Conservation (phyloP, 2,329 filamentous ascomycete genomes). For the Hirsutella minnesotensis region DNA sequence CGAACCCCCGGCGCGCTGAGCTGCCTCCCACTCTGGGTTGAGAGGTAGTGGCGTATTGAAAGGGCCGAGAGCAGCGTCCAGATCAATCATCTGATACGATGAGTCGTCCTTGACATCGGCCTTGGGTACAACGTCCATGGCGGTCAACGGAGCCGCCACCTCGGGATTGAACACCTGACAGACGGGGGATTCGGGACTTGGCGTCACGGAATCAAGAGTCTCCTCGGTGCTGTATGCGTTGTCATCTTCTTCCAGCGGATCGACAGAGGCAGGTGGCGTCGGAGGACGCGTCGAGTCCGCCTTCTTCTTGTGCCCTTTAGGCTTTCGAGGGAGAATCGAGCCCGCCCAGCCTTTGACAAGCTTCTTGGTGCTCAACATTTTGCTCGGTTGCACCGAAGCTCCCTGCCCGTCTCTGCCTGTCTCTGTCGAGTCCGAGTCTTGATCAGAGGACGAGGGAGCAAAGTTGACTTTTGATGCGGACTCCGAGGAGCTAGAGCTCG, state of each 20-base stretch:
- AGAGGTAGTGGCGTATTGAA: slow-evolving; percentile 68
- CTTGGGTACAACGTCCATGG: slow-evolving; percentile 7
- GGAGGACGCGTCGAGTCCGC: slow-evolving; percentile 26
- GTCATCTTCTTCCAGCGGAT: slow-evolving; percentile 16
- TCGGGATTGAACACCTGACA: background rate
- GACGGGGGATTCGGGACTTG: slow-evolving; percentile 14
- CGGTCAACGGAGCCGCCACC: background rate
- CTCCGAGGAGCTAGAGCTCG: slow-evolving; percentile 34
- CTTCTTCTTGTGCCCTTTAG: slow-evolving; percentile 37
- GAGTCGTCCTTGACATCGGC: slow-evolving; percentile 43
- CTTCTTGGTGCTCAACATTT: slow-evolving; percentile 37
- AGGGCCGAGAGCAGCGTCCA: slow-evolving; percentile 85
- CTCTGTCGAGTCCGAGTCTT: slow-evolving; percentile 19
- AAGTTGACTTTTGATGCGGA: slow-evolving; percentile 17
- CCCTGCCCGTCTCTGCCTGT: slow-evolving; percentile 9
- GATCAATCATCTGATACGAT: slow-evolving; percentile 74
- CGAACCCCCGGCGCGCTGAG: slow-evolving; percentile 44
- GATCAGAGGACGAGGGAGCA: slow-evolving; percentile 22
- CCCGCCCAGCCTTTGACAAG: slow-evolving; percentile 66
- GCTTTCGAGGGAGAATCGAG: slow-evolving; percentile 52
- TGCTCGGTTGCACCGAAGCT: slow-evolving; percentile 17
- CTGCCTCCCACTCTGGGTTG: slow-evolving; percentile 56
- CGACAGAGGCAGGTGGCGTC: slow-evolving; percentile 30
- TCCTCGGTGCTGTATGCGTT: slow-evolving; percentile 18
- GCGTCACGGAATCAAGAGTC: slow-evolving; percentile 12